A percentile compares a stretch with the other conserved stretches of the same genome.
phyloP scores from a whole-genome alignment of 352 stramenopile genomes.

The Aphanomyces cochlioides region DNA sequence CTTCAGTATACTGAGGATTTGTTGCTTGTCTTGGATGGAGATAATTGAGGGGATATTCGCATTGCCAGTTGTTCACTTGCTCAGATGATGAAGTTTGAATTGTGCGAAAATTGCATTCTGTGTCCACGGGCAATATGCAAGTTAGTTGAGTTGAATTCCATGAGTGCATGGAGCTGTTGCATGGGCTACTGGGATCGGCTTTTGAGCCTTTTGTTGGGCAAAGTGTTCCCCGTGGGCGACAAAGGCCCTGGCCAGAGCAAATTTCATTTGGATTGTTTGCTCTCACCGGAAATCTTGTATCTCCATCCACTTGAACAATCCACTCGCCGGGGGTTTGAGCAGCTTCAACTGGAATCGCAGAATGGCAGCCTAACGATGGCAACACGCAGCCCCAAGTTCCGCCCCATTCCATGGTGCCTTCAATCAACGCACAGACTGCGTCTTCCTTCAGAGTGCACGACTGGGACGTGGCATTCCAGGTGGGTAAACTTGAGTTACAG shows the following conservation, averaged over 20 bases:
- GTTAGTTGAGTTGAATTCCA: background rate
- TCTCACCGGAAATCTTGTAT: background rate
- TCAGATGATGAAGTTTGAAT: background rate
- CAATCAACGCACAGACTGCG: slow-evolving; percentile 4
- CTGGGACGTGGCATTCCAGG: background rate
- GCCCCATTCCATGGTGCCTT: background rate
- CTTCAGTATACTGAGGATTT: background rate
- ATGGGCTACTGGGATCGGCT: background rate
- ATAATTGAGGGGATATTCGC: background rate
- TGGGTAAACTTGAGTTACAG: background rate
- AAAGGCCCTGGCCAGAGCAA: background rate
- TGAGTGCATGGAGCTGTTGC: background rate
- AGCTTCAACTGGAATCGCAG: background rate
- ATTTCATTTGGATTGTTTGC: background rate
- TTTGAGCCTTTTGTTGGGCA: slow-evolving; percentile 1
- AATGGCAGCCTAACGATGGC: background rate
- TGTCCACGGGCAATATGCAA: background rate
- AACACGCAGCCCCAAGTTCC: slow-evolving; percentile 16
- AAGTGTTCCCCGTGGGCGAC: background rate
- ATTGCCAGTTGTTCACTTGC: background rate
- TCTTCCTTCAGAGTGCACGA: background rate
- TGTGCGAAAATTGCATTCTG: background rate
- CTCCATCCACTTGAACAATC: background rate
- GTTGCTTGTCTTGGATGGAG: too few relatives aligned
- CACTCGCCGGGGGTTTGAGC: background rate